Conservation (phyloP, 495 filamentous ascomycete genomes). For the Endocarpon pusillum region DNA sequence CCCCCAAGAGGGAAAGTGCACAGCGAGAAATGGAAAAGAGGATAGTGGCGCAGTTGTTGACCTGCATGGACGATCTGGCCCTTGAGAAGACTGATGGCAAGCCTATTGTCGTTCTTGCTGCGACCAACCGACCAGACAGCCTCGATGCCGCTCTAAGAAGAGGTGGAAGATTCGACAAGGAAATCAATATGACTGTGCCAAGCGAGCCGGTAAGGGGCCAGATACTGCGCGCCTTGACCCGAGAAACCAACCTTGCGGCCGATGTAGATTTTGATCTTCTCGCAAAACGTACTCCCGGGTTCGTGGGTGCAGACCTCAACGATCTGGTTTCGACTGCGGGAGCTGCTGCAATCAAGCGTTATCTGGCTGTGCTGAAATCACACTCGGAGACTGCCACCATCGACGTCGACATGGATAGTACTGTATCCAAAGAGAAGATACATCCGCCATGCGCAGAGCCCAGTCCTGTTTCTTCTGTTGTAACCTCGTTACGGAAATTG, state of each 20-base stretch:
- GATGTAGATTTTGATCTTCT: conserved; percentile 65
- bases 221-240: conserved; percentile 64
- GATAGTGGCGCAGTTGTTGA: conserved; percentile 85
- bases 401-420: conserved; percentile 17
- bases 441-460: conserved; percentile 1
- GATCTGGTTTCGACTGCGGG: conserved; percentile 62
- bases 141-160: conserved; percentile 75
- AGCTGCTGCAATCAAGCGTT: conserved; percentile 44
- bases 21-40: conserved; percentile 94
- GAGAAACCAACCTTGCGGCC: conserved; percentile 46
- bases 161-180: conserved; percentile 75
- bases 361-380: conserved; percentile 33
- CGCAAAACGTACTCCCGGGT: conserved; percentile 81
- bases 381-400: conserved; percentile 25
- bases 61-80: conserved; percentile 73
- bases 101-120: conserved; percentile 83
- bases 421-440: no score
- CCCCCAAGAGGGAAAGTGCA: conserved; percentile 85
- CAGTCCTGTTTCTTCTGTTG: not conserved
- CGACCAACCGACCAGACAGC: conserved; percentile 83
- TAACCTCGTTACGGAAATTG: conserved; percentile 27
- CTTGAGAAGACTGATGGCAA: conserved; percentile 69
- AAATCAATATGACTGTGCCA: conserved; percentile 92
- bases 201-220: conserved; percentile 68
- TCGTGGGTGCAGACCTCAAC: conserved; percentile 87